These are phyloP conservation scores for Hyaloscypha bicolor DNA, from an alignment of 495 filamentous ascomycete species.

Conservation along the genomic window DNA sequence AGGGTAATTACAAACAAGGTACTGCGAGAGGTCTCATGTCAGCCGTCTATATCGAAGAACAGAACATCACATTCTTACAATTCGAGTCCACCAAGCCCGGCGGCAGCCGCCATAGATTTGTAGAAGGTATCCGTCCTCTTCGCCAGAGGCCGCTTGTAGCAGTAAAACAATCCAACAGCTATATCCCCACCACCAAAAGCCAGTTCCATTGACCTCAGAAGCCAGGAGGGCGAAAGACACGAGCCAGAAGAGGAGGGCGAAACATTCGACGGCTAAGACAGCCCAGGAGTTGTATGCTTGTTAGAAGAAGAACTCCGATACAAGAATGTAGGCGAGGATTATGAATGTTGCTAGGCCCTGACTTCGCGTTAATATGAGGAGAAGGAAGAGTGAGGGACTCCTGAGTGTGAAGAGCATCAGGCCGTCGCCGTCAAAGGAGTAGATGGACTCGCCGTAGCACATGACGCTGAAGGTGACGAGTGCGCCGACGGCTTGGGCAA, in stretches of 20 bases:
- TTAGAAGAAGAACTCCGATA: neutral
- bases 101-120: neutral
- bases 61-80: neutral
- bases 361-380: neutral
- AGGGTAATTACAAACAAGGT: neutral
- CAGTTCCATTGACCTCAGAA: neutral
- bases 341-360: conserved; percentile 1
- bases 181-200: neutral
- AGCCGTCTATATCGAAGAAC: neutral
- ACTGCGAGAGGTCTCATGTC: neutral
- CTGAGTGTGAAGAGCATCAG: conserved; percentile 5
- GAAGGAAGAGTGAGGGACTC: neutral
- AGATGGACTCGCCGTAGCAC: neutral
- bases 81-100: neutral
- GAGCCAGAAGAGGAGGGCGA: conserved; percentile 5
- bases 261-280: neutral
- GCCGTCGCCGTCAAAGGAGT: neutral
- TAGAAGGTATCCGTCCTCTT: neutral
- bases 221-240: neutral
- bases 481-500: neutral
- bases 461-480: neutral
- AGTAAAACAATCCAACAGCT: neutral
- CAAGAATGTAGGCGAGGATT: neutral
- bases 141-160: neutral
- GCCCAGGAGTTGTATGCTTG: neutral